Conservation (phyloP, 495 filamentous ascomycete genomes). For the Penicillium malachiteum region DNA sequence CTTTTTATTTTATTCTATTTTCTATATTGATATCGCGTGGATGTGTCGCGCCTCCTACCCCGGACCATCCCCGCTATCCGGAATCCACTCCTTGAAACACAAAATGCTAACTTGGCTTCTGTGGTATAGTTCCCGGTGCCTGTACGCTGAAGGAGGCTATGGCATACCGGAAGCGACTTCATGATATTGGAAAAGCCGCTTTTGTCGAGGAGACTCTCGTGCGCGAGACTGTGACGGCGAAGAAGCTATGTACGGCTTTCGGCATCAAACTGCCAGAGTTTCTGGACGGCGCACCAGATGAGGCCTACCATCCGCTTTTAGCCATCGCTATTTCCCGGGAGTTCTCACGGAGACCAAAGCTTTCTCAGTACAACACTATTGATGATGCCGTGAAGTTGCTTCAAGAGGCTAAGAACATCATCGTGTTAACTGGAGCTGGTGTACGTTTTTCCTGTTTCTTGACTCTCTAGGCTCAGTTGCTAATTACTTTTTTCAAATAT, state of each 20-base stretch:
- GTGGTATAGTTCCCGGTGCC: conserved; percentile 48
- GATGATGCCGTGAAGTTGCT: conserved; percentile 84
- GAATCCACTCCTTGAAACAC: conserved; percentile 12
- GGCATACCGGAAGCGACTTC: conserved; percentile 65
- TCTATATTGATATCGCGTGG: background rate
- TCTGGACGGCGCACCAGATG: conserved; percentile 70
- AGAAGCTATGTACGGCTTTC: conserved; percentile 91
- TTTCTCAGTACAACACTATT: conserved; percentile 77
- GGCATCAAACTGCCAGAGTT: conserved; percentile 74
- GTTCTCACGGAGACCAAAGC: conserved; percentile 75
- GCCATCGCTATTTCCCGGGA: conserved; percentile 79
- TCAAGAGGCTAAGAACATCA: conserved; percentile 72
- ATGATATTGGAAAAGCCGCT: conserved; percentile 68
- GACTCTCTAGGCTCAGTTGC: background rate
- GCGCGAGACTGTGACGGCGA: conserved; percentile 65
- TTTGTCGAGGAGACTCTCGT: conserved; percentile 75
- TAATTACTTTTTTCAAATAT: background rate
- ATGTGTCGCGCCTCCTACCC: conserved; percentile 16
- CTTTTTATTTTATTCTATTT: background rate
- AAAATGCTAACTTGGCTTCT: conserved; percentile 14
- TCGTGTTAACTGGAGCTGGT: conserved; percentile 92
- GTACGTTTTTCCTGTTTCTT: conserved; percentile 38
- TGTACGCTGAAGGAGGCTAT: conserved; percentile 75
- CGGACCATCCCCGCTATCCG: conserved; percentile 26
- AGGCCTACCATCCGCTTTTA: conserved; percentile 72